A percentile compares a stretch with the other conserved stretches of the same genome.
These are phyloP conservation scores for Carex cristatella DNA, from an alignment of 176 grass and related monocot genomes.

Conservation along the genomic window DNA sequence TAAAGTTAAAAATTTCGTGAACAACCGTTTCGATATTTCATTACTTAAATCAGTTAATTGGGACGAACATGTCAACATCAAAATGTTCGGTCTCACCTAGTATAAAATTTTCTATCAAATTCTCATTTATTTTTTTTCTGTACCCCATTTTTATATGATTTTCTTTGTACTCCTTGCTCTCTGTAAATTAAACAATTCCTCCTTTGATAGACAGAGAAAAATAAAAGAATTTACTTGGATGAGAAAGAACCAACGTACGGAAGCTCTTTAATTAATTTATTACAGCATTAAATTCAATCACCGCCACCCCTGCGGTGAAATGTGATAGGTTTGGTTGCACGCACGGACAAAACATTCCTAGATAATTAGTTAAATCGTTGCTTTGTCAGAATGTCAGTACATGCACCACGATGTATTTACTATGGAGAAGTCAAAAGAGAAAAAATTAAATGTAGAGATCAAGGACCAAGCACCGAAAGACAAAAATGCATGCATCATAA, in stretches of 20 bases:
- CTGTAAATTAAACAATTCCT: too few relatives aligned
- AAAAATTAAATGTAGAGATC: background rate
- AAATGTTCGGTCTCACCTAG: too few relatives aligned
- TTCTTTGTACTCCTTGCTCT: too few relatives aligned
- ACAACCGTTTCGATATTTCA: too few relatives aligned
- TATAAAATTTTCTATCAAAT: too few relatives aligned
- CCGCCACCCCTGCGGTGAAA: background rate
- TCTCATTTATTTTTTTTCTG: too few relatives aligned
- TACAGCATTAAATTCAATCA: background rate
- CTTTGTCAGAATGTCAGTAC: background rate
- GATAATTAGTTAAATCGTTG: background rate
- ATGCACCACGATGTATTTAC: background rate
- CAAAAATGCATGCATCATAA: background rate
- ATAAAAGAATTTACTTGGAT: background rate
- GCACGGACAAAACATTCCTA: background rate
- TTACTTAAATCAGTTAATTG: too few relatives aligned
- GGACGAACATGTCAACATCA: too few relatives aligned
- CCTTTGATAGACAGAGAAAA: too few relatives aligned
- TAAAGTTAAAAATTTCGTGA: too few relatives aligned
- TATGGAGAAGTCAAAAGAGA: background rate
- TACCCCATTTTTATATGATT: too few relatives aligned
- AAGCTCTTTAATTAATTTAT: background rate
- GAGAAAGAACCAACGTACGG: background rate
- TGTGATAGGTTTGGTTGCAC: background rate
- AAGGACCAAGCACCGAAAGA: constrained; percentile 1